Percentiles rank a stretch among this genome's conserved stretches.
phyloP scores from a whole-genome alignment of 2,329 filamentous ascomycete species.

The Venturia pyrina region DNA sequence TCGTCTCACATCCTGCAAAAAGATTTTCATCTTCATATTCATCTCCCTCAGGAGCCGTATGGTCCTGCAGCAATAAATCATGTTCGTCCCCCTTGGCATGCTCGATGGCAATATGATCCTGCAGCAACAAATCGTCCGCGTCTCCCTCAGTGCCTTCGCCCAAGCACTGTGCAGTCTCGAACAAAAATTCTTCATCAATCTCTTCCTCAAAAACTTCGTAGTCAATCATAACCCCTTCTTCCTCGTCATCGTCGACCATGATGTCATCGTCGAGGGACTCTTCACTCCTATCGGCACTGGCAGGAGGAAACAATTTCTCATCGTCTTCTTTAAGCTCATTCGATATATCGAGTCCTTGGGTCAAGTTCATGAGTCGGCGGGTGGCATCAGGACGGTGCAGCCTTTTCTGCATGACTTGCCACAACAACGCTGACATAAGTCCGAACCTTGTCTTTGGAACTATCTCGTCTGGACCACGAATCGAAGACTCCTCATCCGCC shows the following conservation, averaged over 20 bases:
- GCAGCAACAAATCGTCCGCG: background rate
- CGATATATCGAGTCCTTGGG: background rate
- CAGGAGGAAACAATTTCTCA: background rate
- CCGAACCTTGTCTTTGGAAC: background rate
- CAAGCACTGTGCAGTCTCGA: background rate
- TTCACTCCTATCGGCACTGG: background rate
- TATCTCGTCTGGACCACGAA: background rate
- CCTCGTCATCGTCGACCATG: constrained; percentile 4
- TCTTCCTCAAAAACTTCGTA: background rate
- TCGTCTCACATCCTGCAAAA: background rate
- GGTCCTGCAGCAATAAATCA: background rate
- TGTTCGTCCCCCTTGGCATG: background rate
- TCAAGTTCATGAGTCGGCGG: constrained; percentile 1
- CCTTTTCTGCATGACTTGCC: constrained; percentile 1
- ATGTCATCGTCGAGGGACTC: background rate
- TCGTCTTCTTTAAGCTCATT: background rate
- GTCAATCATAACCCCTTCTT: background rate
- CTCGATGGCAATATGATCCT: background rate
- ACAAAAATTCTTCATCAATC: background rate
- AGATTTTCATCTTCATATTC: background rate
- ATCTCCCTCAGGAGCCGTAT: background rate
- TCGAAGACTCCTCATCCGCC: background rate
- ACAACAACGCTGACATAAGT: background rate
- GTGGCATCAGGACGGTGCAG: background rate
- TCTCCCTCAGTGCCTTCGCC: background rate